These are phyloP conservation scores for Monosporascus sp. DNA, from an alignment of 2,329 filamentous ascomycete species.

Conservation along the genomic window DNA sequence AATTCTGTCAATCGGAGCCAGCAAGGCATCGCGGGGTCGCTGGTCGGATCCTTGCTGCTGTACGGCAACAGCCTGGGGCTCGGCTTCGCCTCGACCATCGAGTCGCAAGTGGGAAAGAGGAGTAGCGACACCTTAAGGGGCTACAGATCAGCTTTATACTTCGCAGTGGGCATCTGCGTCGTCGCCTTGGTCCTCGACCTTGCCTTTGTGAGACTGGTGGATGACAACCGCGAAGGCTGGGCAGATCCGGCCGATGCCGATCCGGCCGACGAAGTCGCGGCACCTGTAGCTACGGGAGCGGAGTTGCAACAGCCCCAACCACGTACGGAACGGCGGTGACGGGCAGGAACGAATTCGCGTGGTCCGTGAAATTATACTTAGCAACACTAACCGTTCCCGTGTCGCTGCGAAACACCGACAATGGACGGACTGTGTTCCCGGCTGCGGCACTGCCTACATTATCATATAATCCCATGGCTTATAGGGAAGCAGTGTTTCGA, in stretches of 20 bases:
- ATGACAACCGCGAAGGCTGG: slow-evolving; percentile 11
- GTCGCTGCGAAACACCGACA: too few relatives aligned
- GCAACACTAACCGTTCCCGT: too few relatives aligned
- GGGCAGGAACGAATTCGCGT: too few relatives aligned
- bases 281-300: slow-evolving; percentile 6
- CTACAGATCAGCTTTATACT: slow-evolving; percentile 9
- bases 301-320: slow-evolving; percentile 6
- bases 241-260: slow-evolving; percentile 10
- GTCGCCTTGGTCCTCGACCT: slow-evolving; percentile 8
- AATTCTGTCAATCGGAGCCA: slow-evolving; percentile 43
- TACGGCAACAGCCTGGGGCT: slow-evolving; percentile 39
- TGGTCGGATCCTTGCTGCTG: slow-evolving; percentile 41
- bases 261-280: slow-evolving; percentile 6
- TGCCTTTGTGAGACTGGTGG: slow-evolving; percentile 5
- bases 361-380: too few relatives aligned
- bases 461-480: too few relatives aligned
- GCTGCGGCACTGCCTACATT: too few relatives aligned
- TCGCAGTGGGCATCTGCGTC: slow-evolving; percentile 8
- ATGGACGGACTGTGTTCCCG: too few relatives aligned
- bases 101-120: slow-evolving; percentile 8
- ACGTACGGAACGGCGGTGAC: slow-evolving; percentile 3
- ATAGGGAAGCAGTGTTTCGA: too few relatives aligned
- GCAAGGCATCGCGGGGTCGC: slow-evolving; percentile 45
- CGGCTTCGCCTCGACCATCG: slow-evolving; percentile 37
- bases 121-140: slow-evolving; percentile 2